Evolutionary conservation across 2,329 filamentous ascomycete genomes (phyloP), one percentile per base, ranked within the genome.

Genomic region (Drechslerella dactyloides): DNA sequence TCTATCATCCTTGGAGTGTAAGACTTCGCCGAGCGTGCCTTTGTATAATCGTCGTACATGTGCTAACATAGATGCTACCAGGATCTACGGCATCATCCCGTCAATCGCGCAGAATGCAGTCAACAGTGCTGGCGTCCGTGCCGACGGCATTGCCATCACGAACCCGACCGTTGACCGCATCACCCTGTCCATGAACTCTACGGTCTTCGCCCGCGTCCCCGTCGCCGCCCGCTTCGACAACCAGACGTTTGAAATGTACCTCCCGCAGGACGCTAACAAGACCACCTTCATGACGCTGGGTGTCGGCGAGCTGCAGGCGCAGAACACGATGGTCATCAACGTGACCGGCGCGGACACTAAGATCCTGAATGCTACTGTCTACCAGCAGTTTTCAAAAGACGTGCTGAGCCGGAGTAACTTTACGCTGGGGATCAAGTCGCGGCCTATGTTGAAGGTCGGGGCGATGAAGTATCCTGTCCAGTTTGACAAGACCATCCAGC

Each of bases 1-100:
- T 78, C 89, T 15, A 80, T 86, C 40, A 82, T 89, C 17, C 81
- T 84, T 40, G 80, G 86, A 30, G 78, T 88, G 86, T 88, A 81
- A 83, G 85, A 83, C 44, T 33, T n/a, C 17, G n/a, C 13, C 57
- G 17, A 37, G n/a, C 24, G 17, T n/a, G 46, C 17, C 7, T 6
- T 27, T 10, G 7, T 30, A 6, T 7, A 40, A 44, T 2, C n/a
- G 19, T 37, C 11, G 33, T n/a, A 30, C n/a, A 30, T n/a, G 21
- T 7, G n/a, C 19, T 58, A 24, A 21, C 30, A 21, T 46, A 27
- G n/a, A n/a, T 15, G 10, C 3, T 13, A 48, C 3, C 6, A 48
- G 85, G 75, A 81, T 87, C 76, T 82, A 85, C 58, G 84, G 86
- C 51, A 83, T 79, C 44, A 80, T 87, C 27, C 84, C 85, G 59